Evolutionary conservation across 192 early-diverging fungal genomes (phyloP).

Genomic region (Backusella tarrabulga): DNA sequence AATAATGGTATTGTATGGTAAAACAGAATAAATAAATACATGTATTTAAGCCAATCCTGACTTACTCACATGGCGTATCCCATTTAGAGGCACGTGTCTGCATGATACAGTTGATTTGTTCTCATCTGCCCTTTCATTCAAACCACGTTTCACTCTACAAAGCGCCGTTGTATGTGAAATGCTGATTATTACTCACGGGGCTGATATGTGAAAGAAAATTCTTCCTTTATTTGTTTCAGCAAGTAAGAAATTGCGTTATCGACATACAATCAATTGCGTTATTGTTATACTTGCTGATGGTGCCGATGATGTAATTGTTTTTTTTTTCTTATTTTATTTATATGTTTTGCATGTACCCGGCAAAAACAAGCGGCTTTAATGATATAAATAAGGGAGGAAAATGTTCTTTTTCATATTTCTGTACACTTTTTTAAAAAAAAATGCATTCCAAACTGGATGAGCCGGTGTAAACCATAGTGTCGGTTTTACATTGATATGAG

Average conservation of each 20-base stretch:
- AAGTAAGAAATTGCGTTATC: neutral
- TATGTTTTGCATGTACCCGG: neutral
- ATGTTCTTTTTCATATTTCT: neutral
- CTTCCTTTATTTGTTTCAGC: neutral
- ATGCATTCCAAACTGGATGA: neutral
- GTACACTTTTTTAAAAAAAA: neutral
- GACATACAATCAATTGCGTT: neutral
- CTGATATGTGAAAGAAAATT: neutral
- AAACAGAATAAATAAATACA: neutral
- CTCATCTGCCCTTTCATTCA: neutral
- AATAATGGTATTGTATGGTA: neutral
- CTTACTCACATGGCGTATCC: constrained; percentile 2
- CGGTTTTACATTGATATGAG: no score
- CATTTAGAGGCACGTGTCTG: constrained; percentile 4
- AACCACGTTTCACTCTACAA: neutral
- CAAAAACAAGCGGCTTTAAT: neutral
- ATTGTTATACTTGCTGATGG: neutral
- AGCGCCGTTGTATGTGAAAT: neutral
- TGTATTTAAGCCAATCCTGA: neutral
- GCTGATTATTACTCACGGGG: neutral
- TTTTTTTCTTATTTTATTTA: neutral
- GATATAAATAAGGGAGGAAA: neutral
- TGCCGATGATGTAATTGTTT: neutral
- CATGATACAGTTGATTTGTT: neutral
- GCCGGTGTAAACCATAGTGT: no score